Percentiles rank a stretch among this genome's conserved stretches.
phyloP scores from a whole-genome alignment of 345 rosid genomes.

The Carallia brachiata region DNA sequence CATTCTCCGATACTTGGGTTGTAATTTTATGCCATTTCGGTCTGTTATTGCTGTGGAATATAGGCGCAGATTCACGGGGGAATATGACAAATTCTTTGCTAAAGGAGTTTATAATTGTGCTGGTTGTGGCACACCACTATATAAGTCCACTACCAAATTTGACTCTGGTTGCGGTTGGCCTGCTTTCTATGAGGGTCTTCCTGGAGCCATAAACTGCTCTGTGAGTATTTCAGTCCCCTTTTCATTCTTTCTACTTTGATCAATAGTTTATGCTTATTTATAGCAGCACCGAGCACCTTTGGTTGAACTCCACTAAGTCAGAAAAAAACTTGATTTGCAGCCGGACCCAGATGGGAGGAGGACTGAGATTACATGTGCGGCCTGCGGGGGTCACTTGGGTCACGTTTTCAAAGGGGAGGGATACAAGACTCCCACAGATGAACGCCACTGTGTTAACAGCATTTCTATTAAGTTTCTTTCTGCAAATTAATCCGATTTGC shows the following conservation, averaged over 20 bases:
- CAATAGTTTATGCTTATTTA: too few species aligned
- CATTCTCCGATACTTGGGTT: too few species aligned
- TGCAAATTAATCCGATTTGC: background rate
- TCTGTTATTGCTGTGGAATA: too few species aligned
- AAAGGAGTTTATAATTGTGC: conserved; percentile 23
- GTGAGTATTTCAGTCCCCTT: conserved; percentile 11
- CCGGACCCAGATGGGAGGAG: conserved; percentile 34
- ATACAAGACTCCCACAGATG: conserved; percentile 26
- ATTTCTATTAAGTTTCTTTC: conserved; percentile 25
- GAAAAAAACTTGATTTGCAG: conserved; percentile 9
- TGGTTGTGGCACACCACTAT: conserved; percentile 30
- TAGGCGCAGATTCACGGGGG: conserved; percentile 15
- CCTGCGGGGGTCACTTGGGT: conserved; percentile 31
- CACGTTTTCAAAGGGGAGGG: conserved; percentile 33
- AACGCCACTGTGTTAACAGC: conserved; percentile 32
- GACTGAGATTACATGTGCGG: conserved; percentile 30
- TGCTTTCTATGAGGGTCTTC: conserved; percentile 30
- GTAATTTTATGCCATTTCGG: too few species aligned
- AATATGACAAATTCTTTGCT: conserved; percentile 27
- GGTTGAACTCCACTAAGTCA: background rate
- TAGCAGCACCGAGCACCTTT: background rate
- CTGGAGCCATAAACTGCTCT: conserved; percentile 25
- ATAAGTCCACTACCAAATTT: conserved; percentile 25
- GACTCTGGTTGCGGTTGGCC: conserved; percentile 33
- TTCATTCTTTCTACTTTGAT: background rate